Percentiles rank a stretch among this genome's conserved stretches.
phyloP scores from a whole-genome alignment of 2,329 filamentous ascomycete species.

The Endoconidiophora polonica region DNA sequence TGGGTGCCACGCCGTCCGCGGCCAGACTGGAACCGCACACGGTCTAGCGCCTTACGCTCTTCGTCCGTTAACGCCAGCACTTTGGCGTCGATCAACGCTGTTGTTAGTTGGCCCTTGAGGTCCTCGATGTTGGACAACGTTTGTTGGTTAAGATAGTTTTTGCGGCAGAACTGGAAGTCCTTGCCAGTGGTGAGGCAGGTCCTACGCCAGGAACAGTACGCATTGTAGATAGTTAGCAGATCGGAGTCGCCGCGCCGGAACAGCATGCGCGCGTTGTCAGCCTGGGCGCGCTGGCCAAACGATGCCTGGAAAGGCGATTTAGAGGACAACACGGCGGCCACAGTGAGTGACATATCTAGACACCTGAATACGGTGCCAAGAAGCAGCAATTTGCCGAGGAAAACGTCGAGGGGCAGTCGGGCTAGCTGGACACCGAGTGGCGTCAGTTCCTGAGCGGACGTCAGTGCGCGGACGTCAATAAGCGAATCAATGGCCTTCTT shows the following conservation, averaged over 20 bases:
- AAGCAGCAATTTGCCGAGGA: constrained; percentile 83
- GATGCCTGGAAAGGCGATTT: constrained; percentile 87
- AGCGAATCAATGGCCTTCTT: constrained; percentile 82
- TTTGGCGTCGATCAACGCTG: constrained; percentile 70
- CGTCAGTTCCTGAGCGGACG: constrained; percentile 65
- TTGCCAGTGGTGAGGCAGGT: constrained; percentile 55
- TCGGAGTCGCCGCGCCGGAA: constrained; percentile 86
- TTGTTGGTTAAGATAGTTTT: constrained; percentile 83
- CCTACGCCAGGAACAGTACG: constrained; percentile 76
- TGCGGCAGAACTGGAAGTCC: constrained; percentile 82
- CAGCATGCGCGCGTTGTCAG: constrained; percentile 58
- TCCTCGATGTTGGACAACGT: constrained; percentile 87
- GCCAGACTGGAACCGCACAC: constrained; percentile 42
- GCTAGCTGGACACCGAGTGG: constrained; percentile 75
- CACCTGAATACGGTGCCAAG: constrained; percentile 78
- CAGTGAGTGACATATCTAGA: constrained; percentile 77
- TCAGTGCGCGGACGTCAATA: constrained; percentile 82
- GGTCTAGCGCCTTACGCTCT: constrained; percentile 53
- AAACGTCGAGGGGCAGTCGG: constrained; percentile 79
- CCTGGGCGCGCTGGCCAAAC: constrained; percentile 67
- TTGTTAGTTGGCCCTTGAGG: constrained; percentile 77
- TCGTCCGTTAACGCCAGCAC: constrained; percentile 59
- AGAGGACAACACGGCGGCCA: constrained; percentile 82
- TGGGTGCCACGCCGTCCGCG: constrained; percentile 38
- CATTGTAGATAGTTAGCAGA: constrained; percentile 82